Evolutionary conservation across 2,329 filamentous ascomycete genomes (phyloP).

Genomic region (Microascus cirrosus): DNA sequence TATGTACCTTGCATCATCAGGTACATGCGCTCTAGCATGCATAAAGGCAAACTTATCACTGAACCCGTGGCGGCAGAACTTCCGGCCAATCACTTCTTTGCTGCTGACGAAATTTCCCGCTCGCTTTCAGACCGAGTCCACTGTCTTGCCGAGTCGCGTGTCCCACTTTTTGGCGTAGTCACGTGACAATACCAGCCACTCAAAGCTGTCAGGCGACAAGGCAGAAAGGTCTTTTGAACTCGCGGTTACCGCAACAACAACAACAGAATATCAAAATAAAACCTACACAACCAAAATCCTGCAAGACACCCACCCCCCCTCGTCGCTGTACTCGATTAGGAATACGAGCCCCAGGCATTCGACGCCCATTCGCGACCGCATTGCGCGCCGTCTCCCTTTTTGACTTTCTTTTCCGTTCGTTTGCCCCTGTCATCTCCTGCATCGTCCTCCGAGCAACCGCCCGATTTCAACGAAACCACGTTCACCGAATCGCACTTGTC

Average conservation of each 20-base stretch:
- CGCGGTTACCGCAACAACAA: slow-evolving; percentile 10
- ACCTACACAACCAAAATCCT: slow-evolving; percentile 1
- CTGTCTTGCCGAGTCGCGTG: background rate
- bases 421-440: background rate
- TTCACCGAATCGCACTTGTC: background rate
- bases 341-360: background rate
- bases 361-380: background rate
- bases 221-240: background rate
- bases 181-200: background rate
- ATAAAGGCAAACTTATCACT: background rate
- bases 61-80: background rate
- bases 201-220: background rate
- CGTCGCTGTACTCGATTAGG: background rate
- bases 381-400: background rate
- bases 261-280: slow-evolving; percentile 8
- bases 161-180: background rate
- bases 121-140: background rate
- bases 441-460: background rate
- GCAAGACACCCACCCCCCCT: slow-evolving; percentile 1
- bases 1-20: background rate
- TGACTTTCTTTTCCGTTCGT: background rate
- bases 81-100: background rate
- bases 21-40: background rate
- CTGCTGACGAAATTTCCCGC: background rate
- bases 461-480: background rate